phyloP scores from a whole-genome alignment of 768 basidiomycete genomes.

The Suillus luteus region DNA sequence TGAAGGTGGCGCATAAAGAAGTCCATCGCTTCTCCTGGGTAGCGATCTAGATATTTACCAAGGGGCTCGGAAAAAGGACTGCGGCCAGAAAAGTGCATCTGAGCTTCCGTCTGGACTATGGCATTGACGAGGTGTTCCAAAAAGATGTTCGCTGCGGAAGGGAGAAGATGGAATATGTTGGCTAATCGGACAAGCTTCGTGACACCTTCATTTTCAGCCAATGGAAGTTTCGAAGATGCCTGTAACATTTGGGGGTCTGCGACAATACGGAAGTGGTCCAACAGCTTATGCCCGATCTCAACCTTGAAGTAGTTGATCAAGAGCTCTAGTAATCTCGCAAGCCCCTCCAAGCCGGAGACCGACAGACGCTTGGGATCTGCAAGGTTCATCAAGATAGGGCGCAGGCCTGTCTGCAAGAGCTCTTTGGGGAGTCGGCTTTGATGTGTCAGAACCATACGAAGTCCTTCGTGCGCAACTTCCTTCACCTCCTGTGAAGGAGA shows the following conservation, averaged over 20 bases:
- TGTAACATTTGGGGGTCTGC: constrained; percentile 86
- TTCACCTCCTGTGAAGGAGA: constrained; percentile 90
- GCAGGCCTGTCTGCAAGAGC: constrained; percentile 89
- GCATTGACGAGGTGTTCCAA: constrained; percentile 83
- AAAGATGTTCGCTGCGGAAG: constrained; percentile 91
- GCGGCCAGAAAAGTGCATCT: constrained; percentile 84
- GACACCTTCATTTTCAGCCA: constrained; percentile 88
- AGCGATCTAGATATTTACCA: constrained; percentile 88
- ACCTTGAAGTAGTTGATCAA: constrained; percentile 99
- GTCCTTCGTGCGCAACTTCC: constrained; percentile 91
- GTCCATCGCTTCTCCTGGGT: constrained; percentile 81
- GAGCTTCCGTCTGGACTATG: constrained; percentile 89
- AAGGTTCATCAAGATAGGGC: constrained; percentile 96
- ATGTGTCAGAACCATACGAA: constrained; percentile 84
- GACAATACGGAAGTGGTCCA: constrained; percentile 93
- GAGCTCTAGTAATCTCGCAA: constrained; percentile 90
- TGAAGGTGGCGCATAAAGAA: constrained; percentile 83
- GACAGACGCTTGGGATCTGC: constrained; percentile 95
- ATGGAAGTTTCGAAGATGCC: constrained; percentile 75
- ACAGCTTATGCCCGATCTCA: constrained; percentile 95
- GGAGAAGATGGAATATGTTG: constrained; percentile 96
- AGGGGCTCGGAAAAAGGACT: constrained; percentile 94
- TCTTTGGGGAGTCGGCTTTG: constrained; percentile 94
- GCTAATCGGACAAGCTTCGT: constrained; percentile 92
- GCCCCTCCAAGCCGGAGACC: constrained; percentile 88